Evolutionary conservation across 1,139 yeast species (phyloP), one percentile per base, ranked within the genome.

Genomic region (Hansenula sp.): DNA sequence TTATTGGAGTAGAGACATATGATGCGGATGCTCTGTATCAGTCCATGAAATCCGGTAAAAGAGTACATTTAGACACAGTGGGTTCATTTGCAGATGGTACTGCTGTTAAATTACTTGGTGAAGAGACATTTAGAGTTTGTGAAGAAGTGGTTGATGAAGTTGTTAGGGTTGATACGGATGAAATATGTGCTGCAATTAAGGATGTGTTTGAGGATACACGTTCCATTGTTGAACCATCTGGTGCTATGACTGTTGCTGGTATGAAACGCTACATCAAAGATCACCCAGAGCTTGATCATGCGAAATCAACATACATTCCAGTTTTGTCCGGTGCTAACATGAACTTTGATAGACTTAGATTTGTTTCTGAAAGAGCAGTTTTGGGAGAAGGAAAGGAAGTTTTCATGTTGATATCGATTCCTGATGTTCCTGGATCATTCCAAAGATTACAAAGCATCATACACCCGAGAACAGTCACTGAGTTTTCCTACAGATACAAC

Each of bases 51-150:
- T 60, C 67, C 17, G 75, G 79, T 29, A 67, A 79, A 43, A 76
- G 83, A 53, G 79, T 77, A 13, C 62, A 71, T 2, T 72, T 94
- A 47, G 68, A 73, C 30, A 72, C 76, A 25, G 98, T 91, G 10
- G 99, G 99, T n/a, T 72, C 86, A n/a, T 93, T 93, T 67, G 99
- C 99, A n/a, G 99, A 93, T 65, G 99, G 99, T 60, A 90, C 99
- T n/a, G 97, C 99, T 5, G 99, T 93, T 37, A 87, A 84, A 59
- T 66, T 84, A 12, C 74, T 90, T 29, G 99, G 99, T 45, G 85
- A 83, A 50, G 99, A 94, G 66, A 85, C 96, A n/a, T 93, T 89
- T 74, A 75, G 96, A 58, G 74, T 91, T 19, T 82, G 93, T 54
- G 70, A 76, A 53, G 80, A 85, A 40, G 81, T 81, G 46, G 89